phyloP scores from a whole-genome alignment of 306 rosid species.

The Clitoria ternatea region DNA sequence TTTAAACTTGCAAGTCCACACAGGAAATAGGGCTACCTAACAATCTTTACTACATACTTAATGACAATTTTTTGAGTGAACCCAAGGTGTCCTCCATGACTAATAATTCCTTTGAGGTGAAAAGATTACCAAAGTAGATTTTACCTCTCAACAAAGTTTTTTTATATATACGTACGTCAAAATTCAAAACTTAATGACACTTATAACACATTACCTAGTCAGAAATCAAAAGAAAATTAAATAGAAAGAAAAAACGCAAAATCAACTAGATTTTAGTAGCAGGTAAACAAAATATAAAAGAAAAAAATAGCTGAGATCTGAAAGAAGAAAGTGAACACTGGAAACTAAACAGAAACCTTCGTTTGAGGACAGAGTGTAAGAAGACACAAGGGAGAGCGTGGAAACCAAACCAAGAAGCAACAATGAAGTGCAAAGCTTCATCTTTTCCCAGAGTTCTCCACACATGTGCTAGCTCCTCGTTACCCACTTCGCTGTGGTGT shows the following conservation, averaged over 20 bases:
- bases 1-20: slow-evolving; percentile 5
- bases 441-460: slow-evolving; percentile 29
- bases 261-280: slow-evolving; percentile 17
- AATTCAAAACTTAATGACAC: neutral
- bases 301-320: slow-evolving; percentile 52
- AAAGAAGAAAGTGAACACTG: slow-evolving; percentile 12
- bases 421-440: slow-evolving; percentile 49
- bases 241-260: neutral
- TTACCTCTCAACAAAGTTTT: too few relatives aligned
- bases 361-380: slow-evolving; percentile 43
- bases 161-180: too few relatives aligned
- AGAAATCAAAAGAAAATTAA: neutral
- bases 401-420: slow-evolving; percentile 46
- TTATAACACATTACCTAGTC: neutral
- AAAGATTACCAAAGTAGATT: too few relatives aligned
- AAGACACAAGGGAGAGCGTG: slow-evolving; percentile 40
- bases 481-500: neutral
- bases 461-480: neutral
- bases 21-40: neutral
- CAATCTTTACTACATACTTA: neutral
- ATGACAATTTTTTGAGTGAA: too few relatives aligned
- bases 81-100: too few relatives aligned
- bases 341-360: slow-evolving; percentile 55
- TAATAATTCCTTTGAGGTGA: too few relatives aligned
- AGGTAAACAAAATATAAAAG: neutral